A percentile compares a stretch with the other conserved stretches of the same genome.
Conservation (phyloP, 441 rosid species). For the Gossypium laxum region DNA sequence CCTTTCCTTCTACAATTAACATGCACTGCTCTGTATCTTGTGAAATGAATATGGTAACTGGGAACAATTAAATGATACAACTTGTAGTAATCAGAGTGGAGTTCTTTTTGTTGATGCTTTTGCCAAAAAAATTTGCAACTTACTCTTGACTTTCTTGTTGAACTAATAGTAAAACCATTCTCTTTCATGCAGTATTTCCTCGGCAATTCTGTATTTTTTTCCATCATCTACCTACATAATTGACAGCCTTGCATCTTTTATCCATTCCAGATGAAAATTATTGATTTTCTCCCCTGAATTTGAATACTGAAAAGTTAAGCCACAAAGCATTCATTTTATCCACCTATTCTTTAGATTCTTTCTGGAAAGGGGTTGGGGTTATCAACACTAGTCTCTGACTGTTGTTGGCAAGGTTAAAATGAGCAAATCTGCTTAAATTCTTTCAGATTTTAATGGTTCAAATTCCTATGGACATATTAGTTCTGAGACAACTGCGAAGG, state of each 20-base stretch:
- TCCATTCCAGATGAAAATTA: background rate
- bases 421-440: too few relatives aligned
- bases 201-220: background rate
- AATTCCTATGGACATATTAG: too few relatives aligned
- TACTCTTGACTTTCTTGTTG: background rate
- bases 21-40: background rate
- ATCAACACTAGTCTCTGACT: too few relatives aligned
- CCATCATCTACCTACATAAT: background rate
- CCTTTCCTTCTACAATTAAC: background rate
- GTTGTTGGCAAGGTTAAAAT: too few relatives aligned
- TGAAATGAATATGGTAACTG: background rate
- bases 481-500: too few relatives aligned
- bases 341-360: too few relatives aligned
- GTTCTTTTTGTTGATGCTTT: background rate
- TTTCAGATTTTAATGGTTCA: too few relatives aligned
- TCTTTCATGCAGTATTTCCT: background rate
- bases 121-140: background rate
- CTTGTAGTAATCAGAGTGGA: background rate
- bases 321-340: background rate
- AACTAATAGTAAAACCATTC: background rate
- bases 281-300: background rate
- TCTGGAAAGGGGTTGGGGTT: too few relatives aligned
- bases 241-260: background rate
- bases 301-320: background rate
- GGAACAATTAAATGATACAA: background rate